Evolutionary conservation across 305 asterid genomes (phyloP).

Genomic region (Solanum hybrid): DNA sequence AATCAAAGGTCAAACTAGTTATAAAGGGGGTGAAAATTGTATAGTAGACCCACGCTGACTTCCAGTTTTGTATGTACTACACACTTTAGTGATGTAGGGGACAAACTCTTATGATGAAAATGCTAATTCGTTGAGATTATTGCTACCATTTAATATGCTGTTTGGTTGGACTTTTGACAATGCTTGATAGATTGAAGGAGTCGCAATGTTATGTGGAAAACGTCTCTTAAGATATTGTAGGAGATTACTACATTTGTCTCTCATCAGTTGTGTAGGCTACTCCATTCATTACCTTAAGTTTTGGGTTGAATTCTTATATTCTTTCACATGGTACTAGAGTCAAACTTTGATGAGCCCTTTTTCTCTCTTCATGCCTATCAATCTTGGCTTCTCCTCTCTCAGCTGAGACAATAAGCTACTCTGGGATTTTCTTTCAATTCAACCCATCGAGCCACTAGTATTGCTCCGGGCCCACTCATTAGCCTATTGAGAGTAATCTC

Average conservation of each 20-base stretch:
- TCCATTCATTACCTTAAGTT: not conserved
- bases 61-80: not conserved
- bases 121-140: not conserved
- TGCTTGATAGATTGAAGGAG: not conserved
- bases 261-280: not conserved
- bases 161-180: not conserved
- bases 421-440: not conserved
- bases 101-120: not conserved
- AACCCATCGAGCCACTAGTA: not conserved
- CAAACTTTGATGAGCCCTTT: not conserved
- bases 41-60: not conserved
- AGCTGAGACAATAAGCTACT: not conserved
- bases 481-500: not conserved
- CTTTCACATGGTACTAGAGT: not conserved
- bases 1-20: not conserved
- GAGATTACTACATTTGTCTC: not conserved
- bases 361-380: not conserved
- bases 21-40: not conserved
- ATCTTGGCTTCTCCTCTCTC: not conserved
- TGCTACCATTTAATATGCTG: not conserved
- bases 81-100: not conserved
- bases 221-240: not conserved
- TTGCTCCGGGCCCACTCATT: not conserved
- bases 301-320: not conserved
- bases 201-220: not conserved